A percentile compares a stretch with the other conserved stretches of the same genome.
Conservation (phyloP, 148 eudicot genomes). For the Camellia japonica region DNA sequence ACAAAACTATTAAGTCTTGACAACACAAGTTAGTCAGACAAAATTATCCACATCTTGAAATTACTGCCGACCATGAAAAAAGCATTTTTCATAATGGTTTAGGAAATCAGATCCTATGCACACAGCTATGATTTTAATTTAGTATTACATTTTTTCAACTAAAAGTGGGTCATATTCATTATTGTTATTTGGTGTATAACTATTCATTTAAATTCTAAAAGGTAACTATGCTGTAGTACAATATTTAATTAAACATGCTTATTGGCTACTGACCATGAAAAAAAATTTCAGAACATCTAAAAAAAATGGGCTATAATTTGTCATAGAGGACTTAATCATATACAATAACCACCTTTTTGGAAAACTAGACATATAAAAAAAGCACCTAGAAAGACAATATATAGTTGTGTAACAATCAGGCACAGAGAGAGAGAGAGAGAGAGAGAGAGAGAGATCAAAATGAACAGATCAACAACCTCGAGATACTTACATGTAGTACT, state of each 20-base stretch:
- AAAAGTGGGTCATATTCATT: background rate
- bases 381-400: background rate
- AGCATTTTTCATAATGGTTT: background rate
- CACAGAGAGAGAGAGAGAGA: background rate
- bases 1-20: background rate
- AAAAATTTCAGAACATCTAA: background rate
- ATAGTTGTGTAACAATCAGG: too few relatives aligned
- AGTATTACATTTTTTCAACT: background rate
- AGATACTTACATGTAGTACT: constrained; percentile 81
- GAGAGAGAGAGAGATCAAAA: constrained; percentile 1
- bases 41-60: background rate
- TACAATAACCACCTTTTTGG: background rate
- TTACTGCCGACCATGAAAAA: background rate
- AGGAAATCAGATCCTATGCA: background rate
- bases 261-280: background rate
- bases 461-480: constrained; percentile 50
- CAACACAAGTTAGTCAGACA: background rate
- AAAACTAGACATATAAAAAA: background rate
- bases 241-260: background rate
- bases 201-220: background rate
- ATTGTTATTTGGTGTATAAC: background rate
- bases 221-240: background rate
- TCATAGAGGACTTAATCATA: background rate
- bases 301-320: background rate
- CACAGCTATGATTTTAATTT: background rate